These are phyloP conservation scores for Anastatica hierochuntica DNA, from an alignment of 345 rosid genomes.

Conservation along the genomic window DNA sequence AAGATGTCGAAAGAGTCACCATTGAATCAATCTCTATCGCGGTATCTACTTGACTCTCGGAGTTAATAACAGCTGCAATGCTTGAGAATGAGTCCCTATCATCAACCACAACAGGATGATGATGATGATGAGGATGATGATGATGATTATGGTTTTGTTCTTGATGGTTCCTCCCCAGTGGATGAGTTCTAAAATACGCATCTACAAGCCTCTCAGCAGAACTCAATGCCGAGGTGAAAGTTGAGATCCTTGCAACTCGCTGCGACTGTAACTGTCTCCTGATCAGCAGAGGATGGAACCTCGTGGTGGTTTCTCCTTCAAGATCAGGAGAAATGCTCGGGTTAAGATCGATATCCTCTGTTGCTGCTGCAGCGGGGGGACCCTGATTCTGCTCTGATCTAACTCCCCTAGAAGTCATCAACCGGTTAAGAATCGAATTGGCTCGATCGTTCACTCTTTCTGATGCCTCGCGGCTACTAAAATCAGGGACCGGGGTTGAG, in stretches of 20 bases:
- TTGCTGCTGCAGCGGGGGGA: constrained; percentile 15
- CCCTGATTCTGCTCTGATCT: constrained; percentile 58
- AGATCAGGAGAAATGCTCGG: constrained; percentile 41
- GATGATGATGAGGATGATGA: too few species aligned
- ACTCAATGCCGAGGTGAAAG: constrained; percentile 39
- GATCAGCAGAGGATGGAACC: constrained; percentile 39
- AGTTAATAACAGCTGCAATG: constrained; percentile 76
- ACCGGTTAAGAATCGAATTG: constrained; percentile 43
- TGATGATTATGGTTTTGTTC: constrained; percentile 49
- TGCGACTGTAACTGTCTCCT: constrained; percentile 54
- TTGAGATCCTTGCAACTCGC: constrained; percentile 40
- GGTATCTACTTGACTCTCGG: constrained; percentile 74
- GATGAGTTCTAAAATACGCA: constrained; percentile 41
- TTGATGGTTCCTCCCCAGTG: constrained; percentile 47
- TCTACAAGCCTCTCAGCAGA: constrained; percentile 53
- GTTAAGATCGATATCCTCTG: constrained; percentile 44
- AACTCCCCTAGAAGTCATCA: constrained; percentile 59
- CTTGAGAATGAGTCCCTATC: constrained; percentile 92
- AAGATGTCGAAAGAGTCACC: constrained; percentile 73
- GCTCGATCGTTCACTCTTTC: constrained; percentile 36
- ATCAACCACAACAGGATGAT: constrained; percentile 48
- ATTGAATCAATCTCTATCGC: constrained; percentile 78
- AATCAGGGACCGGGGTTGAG: constrained; percentile 35
- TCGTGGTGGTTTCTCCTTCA: constrained; percentile 40
- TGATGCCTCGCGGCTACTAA: constrained; percentile 38